Conservation (phyloP, 139 green algal species). For the Picochlorum sp. region DNA sequence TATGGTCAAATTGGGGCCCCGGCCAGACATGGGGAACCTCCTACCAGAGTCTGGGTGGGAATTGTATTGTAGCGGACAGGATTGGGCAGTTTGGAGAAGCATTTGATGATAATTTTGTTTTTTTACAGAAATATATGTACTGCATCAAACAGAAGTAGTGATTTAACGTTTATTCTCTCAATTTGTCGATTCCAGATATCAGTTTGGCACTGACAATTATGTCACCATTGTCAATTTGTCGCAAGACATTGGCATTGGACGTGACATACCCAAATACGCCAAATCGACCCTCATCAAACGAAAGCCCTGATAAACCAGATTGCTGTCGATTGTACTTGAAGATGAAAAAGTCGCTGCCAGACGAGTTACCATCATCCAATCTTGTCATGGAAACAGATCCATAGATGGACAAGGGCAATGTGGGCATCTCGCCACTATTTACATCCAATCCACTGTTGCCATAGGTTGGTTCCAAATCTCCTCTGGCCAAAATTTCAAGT, state of each 20-base stretch:
- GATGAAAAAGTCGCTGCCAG: constrained; percentile 66
- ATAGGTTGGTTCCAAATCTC: constrained; percentile 77
- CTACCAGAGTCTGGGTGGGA: constrained; percentile 37
- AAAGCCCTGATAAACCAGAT: constrained; percentile 61
- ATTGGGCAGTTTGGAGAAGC: constrained; percentile 46
- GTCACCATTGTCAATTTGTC: constrained; percentile 44
- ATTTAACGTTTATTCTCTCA: constrained; percentile 22
- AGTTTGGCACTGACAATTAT: constrained; percentile 44
- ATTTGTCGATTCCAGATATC: constrained; percentile 46
- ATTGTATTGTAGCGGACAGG: constrained; percentile 20
- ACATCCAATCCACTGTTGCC: constrained; percentile 59
- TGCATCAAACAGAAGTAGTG: neutral
- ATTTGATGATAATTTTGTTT: neutral
- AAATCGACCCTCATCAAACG: constrained; percentile 86
- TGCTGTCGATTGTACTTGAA: constrained; percentile 63
- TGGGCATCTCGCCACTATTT: constrained; percentile 60
- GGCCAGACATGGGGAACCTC: constrained; percentile 33
- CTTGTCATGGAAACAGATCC: constrained; percentile 52
- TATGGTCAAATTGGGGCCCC: constrained; percentile 44
- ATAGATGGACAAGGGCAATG: constrained; percentile 73
- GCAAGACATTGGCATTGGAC: constrained; percentile 43
- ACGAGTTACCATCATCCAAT: constrained; percentile 21
- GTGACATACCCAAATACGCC: constrained; percentile 74
- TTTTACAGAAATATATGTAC: too few species aligned
- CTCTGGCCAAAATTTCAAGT: constrained; percentile 69